phyloP scores from a whole-genome alignment of 352 stramenopile species.

The Pythium pyrilobum region DNA sequence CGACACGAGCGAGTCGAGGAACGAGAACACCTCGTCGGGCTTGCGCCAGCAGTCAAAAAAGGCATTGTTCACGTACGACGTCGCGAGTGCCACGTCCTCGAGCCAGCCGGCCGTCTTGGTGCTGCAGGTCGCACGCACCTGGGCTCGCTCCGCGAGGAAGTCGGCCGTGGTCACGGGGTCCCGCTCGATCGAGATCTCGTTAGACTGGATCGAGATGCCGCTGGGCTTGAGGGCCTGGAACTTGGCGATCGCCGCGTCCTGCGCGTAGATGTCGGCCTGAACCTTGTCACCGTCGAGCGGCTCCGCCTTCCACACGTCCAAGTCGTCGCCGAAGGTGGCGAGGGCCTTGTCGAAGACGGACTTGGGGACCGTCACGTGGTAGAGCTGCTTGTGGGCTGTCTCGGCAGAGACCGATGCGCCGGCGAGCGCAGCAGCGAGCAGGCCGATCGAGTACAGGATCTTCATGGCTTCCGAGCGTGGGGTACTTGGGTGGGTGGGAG shows the following conservation, averaged over 20 bases:
- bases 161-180: conserved; percentile 1
- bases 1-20: conserved; percentile 14
- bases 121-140: conserved; percentile 1
- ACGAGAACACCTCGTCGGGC: conserved; percentile 14
- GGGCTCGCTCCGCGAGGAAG: conserved; percentile 1
- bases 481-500: not conserved
- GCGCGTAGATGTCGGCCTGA: conserved; percentile 13
- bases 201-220: not conserved
- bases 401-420: conserved; percentile 12
- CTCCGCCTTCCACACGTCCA: conserved; percentile 15
- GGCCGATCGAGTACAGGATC: conserved; percentile 18
- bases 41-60: conserved; percentile 29
- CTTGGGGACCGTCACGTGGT: conserved; percentile 29
- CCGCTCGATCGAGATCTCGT: not conserved
- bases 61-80: conserved; percentile 13
- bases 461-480: conserved; percentile 15
- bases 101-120: conserved; percentile 2
- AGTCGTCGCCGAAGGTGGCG: conserved; percentile 6
- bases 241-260: conserved; percentile 9
- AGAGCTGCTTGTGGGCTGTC: conserved; percentile 23
- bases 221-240: conserved; percentile 7
- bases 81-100: not conserved
- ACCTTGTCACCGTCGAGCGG: conserved; percentile 1
- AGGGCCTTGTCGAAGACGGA: conserved; percentile 13
- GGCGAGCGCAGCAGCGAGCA: conserved; percentile 14